Evolutionary conservation across 345 rosid genomes (phyloP).

Genomic region (Brassica napus): DNA sequence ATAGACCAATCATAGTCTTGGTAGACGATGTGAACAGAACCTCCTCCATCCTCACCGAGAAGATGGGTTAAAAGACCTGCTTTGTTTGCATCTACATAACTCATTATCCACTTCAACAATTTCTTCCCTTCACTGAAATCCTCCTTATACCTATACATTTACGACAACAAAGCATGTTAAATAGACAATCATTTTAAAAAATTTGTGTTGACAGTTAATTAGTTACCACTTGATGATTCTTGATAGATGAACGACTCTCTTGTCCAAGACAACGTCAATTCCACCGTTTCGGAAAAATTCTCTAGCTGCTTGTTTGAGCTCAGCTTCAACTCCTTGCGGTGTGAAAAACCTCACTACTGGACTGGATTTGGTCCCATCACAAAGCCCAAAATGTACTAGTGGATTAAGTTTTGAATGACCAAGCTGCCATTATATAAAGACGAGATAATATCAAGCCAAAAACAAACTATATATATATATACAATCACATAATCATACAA

Average conservation of each 20-base stretch:
- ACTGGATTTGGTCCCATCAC: slow-evolving; percentile 81
- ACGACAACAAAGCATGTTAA: not conserved
- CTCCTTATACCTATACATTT: slow-evolving; percentile 55
- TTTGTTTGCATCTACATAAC: slow-evolving; percentile 66
- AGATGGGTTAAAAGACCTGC: slow-evolving; percentile 80
- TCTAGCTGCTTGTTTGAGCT: slow-evolving; percentile 65
- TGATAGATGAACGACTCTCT: slow-evolving; percentile 61
- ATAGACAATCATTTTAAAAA: too few species aligned
- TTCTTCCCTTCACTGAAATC: slow-evolving; percentile 79
- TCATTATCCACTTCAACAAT: slow-evolving; percentile 67
- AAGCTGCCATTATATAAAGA: slow-evolving; percentile 46
- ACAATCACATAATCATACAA: not conserved
- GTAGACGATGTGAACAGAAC: slow-evolving; percentile 54
- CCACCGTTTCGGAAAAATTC: slow-evolving; percentile 71
- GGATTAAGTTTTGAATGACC: slow-evolving; percentile 62
- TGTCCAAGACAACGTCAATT: slow-evolving; percentile 60
- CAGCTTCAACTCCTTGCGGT: slow-evolving; percentile 61
- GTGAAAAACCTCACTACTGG: slow-evolving; percentile 80
- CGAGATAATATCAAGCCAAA: not conserved
- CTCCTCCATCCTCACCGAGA: slow-evolving; percentile 60
- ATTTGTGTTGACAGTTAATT: not conserved
- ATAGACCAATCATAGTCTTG: slow-evolving; percentile 82
- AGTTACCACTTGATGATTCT: slow-evolving; percentile 78
- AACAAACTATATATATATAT: not conserved
- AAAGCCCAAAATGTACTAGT: slow-evolving; percentile 78